A percentile compares a stretch with the other conserved stretches of the same genome.
phyloP scores from a whole-genome alignment of 106 monocot species.

The Iris macrosiphon region DNA sequence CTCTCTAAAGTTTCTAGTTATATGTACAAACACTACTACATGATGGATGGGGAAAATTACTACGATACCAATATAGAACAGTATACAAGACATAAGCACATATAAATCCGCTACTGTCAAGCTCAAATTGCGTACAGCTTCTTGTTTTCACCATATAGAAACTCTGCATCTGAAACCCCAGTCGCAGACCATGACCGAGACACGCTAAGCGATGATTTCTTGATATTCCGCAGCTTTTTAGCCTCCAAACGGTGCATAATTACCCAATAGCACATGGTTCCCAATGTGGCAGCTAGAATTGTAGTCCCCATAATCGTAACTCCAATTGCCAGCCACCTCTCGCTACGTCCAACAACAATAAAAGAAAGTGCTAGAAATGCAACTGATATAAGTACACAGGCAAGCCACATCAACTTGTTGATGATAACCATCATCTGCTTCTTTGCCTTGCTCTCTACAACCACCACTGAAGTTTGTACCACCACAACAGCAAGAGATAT shows the following conservation, averaged over 20 bases:
- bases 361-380: constrained; percentile 57
- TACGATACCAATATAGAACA: not conserved
- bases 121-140: constrained; percentile 60
- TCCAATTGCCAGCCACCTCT: constrained; percentile 39
- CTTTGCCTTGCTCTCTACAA: constrained; percentile 58
- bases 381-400: constrained; percentile 57
- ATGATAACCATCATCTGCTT: constrained; percentile 64
- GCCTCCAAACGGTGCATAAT: constrained; percentile 36
- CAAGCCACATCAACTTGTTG: constrained; percentile 74
- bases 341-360: constrained; percentile 33
- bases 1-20: not conserved
- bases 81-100: not conserved
- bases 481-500: constrained; percentile 67
- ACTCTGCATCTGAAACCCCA: constrained; percentile 32
- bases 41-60: not conserved
- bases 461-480: constrained; percentile 68
- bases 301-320: constrained; percentile 45
- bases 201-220: constrained; percentile 28
- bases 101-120: not conserved
- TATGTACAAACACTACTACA: not conserved
- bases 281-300: constrained; percentile 41
- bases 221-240: constrained; percentile 40
- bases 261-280: constrained; percentile 58
- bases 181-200: constrained; percentile 35
- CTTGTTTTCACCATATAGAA: constrained; percentile 29